phyloP scores from a whole-genome alignment of 2,329 filamentous ascomycete species.

The Penicillium italicum region DNA sequence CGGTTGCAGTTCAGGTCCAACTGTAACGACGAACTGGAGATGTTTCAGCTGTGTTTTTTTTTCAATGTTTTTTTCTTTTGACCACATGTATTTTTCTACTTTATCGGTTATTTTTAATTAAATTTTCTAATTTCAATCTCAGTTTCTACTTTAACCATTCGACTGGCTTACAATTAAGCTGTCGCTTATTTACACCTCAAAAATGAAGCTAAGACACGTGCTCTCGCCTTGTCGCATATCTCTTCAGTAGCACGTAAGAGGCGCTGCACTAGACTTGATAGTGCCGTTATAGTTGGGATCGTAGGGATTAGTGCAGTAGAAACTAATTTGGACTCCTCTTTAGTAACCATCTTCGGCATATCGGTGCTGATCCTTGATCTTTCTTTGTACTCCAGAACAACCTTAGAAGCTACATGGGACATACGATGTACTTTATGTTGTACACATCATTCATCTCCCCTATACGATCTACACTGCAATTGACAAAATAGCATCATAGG shows the following conservation, averaged over 20 bases:
- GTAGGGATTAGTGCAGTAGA: not conserved
- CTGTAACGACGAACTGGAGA: constrained; percentile 3
- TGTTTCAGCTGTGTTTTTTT: not conserved
- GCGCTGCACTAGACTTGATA: constrained; percentile 5
- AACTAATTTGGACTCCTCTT: not conserved
- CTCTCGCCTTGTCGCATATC: not conserved
- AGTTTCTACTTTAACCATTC: not conserved
- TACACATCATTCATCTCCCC: not conserved
- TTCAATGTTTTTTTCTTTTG: not conserved
- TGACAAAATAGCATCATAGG: not conserved
- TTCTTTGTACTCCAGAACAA: not conserved
- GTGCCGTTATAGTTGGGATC: not conserved
- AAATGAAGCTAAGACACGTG: not conserved
- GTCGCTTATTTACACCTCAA: not conserved
- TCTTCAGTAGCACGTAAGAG: constrained; percentile 18
- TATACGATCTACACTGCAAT: not conserved
- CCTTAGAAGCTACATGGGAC: not conserved
- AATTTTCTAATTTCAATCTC: not conserved
- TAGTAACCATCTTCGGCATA: not conserved
- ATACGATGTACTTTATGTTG: not conserved
- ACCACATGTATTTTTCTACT: not conserved
- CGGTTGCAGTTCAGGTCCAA: constrained; percentile 20
- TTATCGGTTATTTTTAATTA: not conserved
- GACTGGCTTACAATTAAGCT: not conserved
- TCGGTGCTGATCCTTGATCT: constrained; percentile 1